These are phyloP conservation scores for Endogone sp. DNA, from an alignment of 192 early-diverging fungal genomes.

Conservation along the genomic window DNA sequence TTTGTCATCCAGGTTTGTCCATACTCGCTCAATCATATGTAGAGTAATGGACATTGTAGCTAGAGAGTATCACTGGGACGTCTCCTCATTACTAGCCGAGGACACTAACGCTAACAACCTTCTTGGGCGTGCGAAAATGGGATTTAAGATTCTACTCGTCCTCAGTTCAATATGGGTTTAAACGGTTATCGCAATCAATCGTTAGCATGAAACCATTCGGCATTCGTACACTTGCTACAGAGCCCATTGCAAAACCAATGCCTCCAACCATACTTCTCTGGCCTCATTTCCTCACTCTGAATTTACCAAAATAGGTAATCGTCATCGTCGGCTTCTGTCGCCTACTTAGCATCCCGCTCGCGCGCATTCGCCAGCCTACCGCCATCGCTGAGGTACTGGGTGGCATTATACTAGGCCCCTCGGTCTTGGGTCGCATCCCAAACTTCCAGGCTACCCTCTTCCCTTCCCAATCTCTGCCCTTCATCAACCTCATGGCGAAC, in stretches of 20 bases:
- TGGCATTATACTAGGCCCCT: constrained; percentile 86
- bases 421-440: constrained; percentile 72
- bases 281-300: neutral
- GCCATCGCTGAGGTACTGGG: constrained; percentile 93
- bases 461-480: constrained; percentile 59
- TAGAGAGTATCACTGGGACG: neutral
- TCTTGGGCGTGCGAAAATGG: neutral
- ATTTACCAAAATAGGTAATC: constrained; percentile 26
- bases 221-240: too few relatives aligned
- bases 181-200: too few relatives aligned
- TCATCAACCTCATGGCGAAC: constrained; percentile 76
- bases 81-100: neutral
- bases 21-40: too few relatives aligned
- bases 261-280: neutral
- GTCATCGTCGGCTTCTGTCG: constrained; percentile 75
- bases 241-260: too few relatives aligned
- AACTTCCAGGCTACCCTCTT: constrained; percentile 70
- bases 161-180: constrained; percentile 6
- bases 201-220: too few relatives aligned
- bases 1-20: constrained; percentile 73
- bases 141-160: neutral
- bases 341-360: constrained; percentile 57
- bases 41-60: too few relatives aligned
- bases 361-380: constrained; percentile 67
- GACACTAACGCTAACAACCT: neutral